Evolutionary conservation across 805 yeast genomes (phyloP), one percentile per base, ranked within the genome.

Genomic region (Saccharomycopsis synnaedendra): DNA sequence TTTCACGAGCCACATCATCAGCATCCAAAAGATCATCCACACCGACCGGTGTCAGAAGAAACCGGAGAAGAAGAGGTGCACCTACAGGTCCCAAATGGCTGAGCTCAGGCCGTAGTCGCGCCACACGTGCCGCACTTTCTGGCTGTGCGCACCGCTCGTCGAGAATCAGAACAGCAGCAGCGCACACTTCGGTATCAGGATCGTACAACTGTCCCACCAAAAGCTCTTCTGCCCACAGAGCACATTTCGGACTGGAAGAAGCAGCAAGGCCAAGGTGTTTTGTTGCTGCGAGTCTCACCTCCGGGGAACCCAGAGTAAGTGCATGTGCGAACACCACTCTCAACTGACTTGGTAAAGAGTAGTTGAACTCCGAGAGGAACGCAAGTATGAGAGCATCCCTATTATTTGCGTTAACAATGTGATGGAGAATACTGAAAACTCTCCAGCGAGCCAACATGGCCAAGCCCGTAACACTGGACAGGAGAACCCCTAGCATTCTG

Each of bases 381-480:
- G 75, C 58, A 32, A 73, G 63, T 8, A 84, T 65, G 40, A 86
- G 64, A 54, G 76, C 80, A 45, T 80, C 78, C 33, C 84, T 66
- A 8, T 75, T 69, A 4, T 72, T 66, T 36, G 72, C 72, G 51
- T 72, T 72, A 11, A 84, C 70, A 46, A 88, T 74, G 56, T 85
- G 85, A 56, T 83, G 81, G 45, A 88, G 68, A 64, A 85, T 79
- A 49, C 82, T 88, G 63, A 86, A 85, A 50, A 90, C 72, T 56
- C 88, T 83, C 93, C 95, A 85, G 52, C 84, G 79, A 44, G 79
- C 83, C 49, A 93, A 60, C 55, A 90, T 68, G 41, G 69, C 69
- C 29, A 85, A 62, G 0, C 98, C 98, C 43, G 73, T 69, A 0
- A 65, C 59, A 37, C 75, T 70, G 2, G 71, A 64, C 3, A 88